phyloP scores from a whole-genome alignment of 768 basidiomycete species.

The Trametes villosa region DNA sequence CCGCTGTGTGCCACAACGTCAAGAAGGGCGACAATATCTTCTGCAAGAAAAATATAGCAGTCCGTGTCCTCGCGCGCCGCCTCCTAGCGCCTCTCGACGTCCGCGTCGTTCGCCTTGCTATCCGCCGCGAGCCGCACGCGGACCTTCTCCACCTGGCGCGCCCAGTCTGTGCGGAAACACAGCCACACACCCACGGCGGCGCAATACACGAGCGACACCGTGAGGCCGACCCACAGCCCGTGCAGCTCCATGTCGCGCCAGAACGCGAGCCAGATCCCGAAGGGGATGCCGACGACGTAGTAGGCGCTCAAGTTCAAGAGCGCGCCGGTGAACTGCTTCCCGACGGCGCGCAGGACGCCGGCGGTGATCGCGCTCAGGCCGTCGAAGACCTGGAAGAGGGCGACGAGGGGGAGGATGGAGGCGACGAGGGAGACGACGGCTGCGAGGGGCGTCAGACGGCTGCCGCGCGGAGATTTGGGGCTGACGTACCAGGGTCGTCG shows the following conservation, averaged over 20 bases:
- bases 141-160: constrained; percentile 67
- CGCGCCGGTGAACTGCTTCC: constrained; percentile 80
- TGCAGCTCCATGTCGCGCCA: constrained; percentile 55
- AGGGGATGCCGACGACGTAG: constrained; percentile 81
- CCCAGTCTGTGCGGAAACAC: constrained; percentile 68
- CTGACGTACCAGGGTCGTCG: constrained; percentile 49
- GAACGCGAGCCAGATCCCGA: constrained; percentile 82
- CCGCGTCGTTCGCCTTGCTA: constrained; percentile 32
- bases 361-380: constrained; percentile 66
- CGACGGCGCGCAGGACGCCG: constrained; percentile 83
- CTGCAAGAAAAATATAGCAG: too few species aligned
- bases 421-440: constrained; percentile 55
- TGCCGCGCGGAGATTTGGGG: neutral
- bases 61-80: too few species aligned
- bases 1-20: too few species aligned
- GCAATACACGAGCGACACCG: constrained; percentile 63
- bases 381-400: constrained; percentile 87
- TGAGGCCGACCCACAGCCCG: constrained; percentile 88
- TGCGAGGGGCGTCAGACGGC: constrained; percentile 6
- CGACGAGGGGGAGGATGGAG: constrained; percentile 60
- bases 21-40: too few species aligned
- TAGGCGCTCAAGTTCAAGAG: constrained; percentile 82
- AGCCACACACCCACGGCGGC: constrained; percentile 57
- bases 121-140: constrained; percentile 54
- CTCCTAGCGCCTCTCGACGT: constrained; percentile 23